phyloP scores from a whole-genome alignment of 148 eudicot species.

The Vaccinium myrtillus region DNA sequence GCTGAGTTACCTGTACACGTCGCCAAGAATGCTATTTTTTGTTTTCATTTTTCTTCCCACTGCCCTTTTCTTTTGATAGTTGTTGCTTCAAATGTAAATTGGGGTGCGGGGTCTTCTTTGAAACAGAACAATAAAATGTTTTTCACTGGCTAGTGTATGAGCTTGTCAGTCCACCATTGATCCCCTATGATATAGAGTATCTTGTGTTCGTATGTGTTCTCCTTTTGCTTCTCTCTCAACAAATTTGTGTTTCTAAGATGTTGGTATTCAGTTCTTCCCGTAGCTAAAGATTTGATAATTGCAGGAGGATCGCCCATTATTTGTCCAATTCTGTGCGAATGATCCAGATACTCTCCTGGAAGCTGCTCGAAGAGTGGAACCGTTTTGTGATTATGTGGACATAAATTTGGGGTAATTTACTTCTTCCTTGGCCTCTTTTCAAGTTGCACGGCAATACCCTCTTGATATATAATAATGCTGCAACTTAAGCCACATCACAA shows the following conservation, averaged over 20 bases:
- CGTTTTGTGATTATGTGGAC: conserved; percentile 90
- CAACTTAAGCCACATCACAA: not conserved
- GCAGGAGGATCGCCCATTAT: conserved; percentile 95
- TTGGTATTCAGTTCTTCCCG: not conserved
- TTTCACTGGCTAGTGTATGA: not conserved
- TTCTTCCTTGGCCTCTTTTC: not conserved
- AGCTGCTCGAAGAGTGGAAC: conserved; percentile 81
- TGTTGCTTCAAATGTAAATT: not conserved
- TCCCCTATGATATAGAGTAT: not conserved
- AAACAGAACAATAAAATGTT: not conserved
- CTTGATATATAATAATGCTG: not conserved
- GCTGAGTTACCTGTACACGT: not conserved
- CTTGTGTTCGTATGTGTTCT: not conserved
- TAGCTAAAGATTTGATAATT: conserved; percentile 7
- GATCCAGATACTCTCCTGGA: conserved; percentile 81
- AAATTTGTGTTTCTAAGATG: not conserved
- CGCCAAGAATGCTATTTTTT: not conserved
- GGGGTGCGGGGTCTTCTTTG: not conserved
- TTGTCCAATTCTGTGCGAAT: conserved; percentile 97
- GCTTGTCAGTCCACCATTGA: not conserved
- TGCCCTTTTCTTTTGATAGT: not conserved
- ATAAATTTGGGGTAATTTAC: conserved; percentile 80
- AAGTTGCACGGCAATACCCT: not conserved
- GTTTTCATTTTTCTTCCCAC: not conserved
- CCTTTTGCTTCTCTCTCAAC: not conserved